A percentile compares a stretch with the other conserved stretches of the same genome.
These are phyloP conservation scores for Pleoardoris graminearum DNA, from an alignment of 2,329 filamentous ascomycete species.

Conservation along the genomic window DNA sequence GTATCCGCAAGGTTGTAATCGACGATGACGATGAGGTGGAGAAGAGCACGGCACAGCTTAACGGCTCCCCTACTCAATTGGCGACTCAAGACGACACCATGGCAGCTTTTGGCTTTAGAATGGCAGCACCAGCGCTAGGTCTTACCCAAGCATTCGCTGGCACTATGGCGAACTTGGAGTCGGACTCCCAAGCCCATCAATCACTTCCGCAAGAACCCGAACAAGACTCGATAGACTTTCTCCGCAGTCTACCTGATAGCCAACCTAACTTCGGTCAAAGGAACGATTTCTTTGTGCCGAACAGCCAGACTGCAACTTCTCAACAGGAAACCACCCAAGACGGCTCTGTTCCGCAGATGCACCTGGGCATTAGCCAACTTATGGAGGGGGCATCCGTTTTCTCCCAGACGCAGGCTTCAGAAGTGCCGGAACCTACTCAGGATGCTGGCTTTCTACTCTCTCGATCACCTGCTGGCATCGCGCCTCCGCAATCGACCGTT, in stretches of 20 bases:
- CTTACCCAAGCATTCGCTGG: slow-evolving; percentile 90
- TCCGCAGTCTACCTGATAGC: slow-evolving; percentile 57
- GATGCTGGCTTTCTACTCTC: slow-evolving; percentile 75
- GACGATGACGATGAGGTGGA: slow-evolving; percentile 57
- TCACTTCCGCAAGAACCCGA: slow-evolving; percentile 40
- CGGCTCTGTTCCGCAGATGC: slow-evolving; percentile 27
- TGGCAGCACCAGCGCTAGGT: slow-evolving; percentile 59
- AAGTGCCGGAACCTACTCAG: slow-evolving; percentile 76
- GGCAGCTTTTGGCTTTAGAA: slow-evolving; percentile 47
- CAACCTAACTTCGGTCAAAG: slow-evolving; percentile 66
- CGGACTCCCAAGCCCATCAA: slow-evolving; percentile 40
- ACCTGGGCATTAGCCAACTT: slow-evolving; percentile 43
- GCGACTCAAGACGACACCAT: slow-evolving; percentile 36
- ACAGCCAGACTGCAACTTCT: slow-evolving; percentile 54
- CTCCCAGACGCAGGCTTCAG: slow-evolving; percentile 65
- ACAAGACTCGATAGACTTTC: slow-evolving; percentile 56
- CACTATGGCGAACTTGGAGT: slow-evolving; percentile 72
- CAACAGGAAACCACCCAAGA: slow-evolving; percentile 30
- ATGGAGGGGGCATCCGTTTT: slow-evolving; percentile 35
- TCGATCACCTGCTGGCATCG: slow-evolving; percentile 67
- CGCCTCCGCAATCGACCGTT: slow-evolving; percentile 67
- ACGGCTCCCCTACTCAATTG: slow-evolving; percentile 27
- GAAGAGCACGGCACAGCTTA: slow-evolving; percentile 15
- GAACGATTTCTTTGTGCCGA: slow-evolving; percentile 59
- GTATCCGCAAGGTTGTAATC: slow-evolving; percentile 58